Base-by-base conservation (phyloP, 2,329 filamentous ascomycete genomes). In the Xylaria sp. region DNA sequence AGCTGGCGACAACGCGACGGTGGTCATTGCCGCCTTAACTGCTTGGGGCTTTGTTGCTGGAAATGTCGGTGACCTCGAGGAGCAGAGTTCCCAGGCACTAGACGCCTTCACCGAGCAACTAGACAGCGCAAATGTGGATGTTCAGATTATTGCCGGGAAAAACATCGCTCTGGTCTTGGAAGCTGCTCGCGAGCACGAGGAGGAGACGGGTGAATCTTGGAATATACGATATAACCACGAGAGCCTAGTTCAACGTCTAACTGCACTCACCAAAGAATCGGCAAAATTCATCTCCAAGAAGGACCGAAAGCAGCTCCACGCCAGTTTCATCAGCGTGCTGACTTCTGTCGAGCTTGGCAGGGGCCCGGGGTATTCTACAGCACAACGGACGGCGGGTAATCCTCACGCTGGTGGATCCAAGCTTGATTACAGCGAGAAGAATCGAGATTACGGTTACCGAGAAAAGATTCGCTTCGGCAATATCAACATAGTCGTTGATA, bases 31-130 rank as follows among this genome's bases (percentile, higher is more conserved):
- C 0, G 90, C 91, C 0, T 76, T 95, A 1, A 82, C 88, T 60
- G 85, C 87, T 54, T 96, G 91, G 90, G 88, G 87, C 1, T 88
- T 93, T 60, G 81, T 95, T 4, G 89, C 89, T 4, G 92, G 89
- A 3, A 84, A 89, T 56, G 76, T 93, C 6, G 87, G 92, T 2
- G 89, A 93, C 64, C 78, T 92, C 40, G 85, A 90, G 62, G 81
- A 83, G 16, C 80, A 86, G 56, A 90, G 88, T 26, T 86, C 91
- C 59, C 75, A 84, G 22, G 88, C 90, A 16, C 82, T 94, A 64
- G 89, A 94, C 48, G 86, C 88, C 1, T 91, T 96, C 63, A 86
- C 90, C 39, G 91, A 96, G 44, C 92, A 96, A 71, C 86, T 96
- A 17, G 86, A 92, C 55, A 91, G 89, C 69, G 79, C 79, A 26